phyloP scores from a whole-genome alignment of 169 alveolate species.

The Ichthyophthirius multifiliis region DNA sequence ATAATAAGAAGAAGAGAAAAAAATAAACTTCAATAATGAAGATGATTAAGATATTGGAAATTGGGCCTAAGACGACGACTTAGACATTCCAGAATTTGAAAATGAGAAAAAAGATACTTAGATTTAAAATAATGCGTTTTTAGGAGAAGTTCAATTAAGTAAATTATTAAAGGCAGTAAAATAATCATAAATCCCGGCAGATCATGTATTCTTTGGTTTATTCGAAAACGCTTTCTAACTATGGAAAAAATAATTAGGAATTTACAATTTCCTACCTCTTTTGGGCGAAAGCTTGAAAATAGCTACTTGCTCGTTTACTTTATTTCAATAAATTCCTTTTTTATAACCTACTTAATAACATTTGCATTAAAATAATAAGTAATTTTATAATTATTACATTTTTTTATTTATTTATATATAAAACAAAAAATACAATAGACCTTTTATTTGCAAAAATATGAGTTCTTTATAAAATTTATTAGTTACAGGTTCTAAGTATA shows the following conservation, averaged over 20 bases:
- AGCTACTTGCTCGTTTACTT: slow-evolving; percentile 4
- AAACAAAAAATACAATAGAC: background rate
- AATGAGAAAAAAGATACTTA: slow-evolving; percentile 43
- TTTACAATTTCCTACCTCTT: slow-evolving; percentile 22
- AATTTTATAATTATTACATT: background rate
- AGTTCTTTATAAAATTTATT: slow-evolving; percentile 31
- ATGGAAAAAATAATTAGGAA: slow-evolving; percentile 41
- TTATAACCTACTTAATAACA: slow-evolving; percentile 1
- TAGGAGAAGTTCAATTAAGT: background rate
- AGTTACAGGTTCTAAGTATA: slow-evolving; percentile 50
- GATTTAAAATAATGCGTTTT: slow-evolving; percentile 26
- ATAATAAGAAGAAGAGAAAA: slow-evolving; percentile 42
- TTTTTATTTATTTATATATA: no score
- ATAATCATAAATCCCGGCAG: slow-evolving; percentile 33
- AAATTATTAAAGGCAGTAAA: slow-evolving; percentile 22
- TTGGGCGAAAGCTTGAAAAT: background rate
- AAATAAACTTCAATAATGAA: slow-evolving; percentile 38
- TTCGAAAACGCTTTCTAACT: slow-evolving; percentile 30
- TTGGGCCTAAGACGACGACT: slow-evolving; percentile 28
- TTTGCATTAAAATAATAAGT: background rate
- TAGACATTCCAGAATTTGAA: slow-evolving; percentile 48
- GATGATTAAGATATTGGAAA: slow-evolving; percentile 13
- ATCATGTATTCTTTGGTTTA: slow-evolving; percentile 33
- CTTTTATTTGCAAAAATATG: background rate
- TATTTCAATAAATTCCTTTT: slow-evolving; percentile 12